phyloP scores from a whole-genome alignment of 1,284 basidiomycete genomes.

The Singerocomus inundabilis region DNA sequence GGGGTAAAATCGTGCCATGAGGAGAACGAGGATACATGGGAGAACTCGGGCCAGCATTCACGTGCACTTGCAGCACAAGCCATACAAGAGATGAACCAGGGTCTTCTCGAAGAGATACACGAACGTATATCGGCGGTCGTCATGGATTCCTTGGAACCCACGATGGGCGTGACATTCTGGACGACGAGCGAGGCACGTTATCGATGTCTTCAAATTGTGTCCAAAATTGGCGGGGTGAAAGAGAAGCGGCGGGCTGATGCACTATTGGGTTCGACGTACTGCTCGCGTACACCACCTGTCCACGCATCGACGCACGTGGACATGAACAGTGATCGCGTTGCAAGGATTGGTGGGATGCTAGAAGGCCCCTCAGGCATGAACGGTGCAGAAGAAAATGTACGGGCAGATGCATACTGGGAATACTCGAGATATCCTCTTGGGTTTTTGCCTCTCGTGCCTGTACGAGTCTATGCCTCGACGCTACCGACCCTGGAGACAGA shows the following conservation, averaged over 20 bases:
- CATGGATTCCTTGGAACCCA: not conserved
- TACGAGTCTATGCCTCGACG: constrained; percentile 45
- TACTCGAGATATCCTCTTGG: constrained; percentile 54
- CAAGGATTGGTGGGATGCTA: not conserved
- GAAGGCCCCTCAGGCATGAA: not conserved
- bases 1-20: constrained; percentile 26
- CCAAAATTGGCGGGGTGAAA: constrained; percentile 65
- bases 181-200: constrained; percentile 72
- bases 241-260: constrained; percentile 61
- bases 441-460: constrained; percentile 56
- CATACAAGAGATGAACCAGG: constrained; percentile 68
- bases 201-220: constrained; percentile 66
- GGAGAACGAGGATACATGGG: constrained; percentile 29
- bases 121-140: constrained; percentile 39
- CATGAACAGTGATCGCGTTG: not conserved
- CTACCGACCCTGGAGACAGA: constrained; percentile 11
- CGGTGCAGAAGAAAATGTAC: not conserved
- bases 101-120: constrained; percentile 63
- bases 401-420: constrained; percentile 49
- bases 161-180: constrained; percentile 61
- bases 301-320: not conserved
- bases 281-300: constrained; percentile 1
- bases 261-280: constrained; percentile 42
- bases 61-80: constrained; percentile 64
- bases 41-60: constrained; percentile 52